phyloP scores from a whole-genome alignment of 2,329 filamentous ascomycete genomes.

The Paecilomyces formosus region DNA sequence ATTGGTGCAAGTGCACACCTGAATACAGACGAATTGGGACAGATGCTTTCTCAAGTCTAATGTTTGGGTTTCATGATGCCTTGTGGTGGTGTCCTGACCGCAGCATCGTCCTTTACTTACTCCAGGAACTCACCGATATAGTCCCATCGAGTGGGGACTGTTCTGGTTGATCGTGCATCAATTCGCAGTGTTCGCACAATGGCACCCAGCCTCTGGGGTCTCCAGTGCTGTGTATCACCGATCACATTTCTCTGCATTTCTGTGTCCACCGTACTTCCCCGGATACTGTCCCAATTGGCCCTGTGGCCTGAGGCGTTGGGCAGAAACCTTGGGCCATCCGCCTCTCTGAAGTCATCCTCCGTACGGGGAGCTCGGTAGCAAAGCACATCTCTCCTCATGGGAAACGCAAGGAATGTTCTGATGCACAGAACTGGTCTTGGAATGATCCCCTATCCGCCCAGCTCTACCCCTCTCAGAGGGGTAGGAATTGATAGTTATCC shows the following conservation, averaged over 20 bases:
- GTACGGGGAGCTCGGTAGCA: not conserved
- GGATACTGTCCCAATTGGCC: conserved; percentile 2
- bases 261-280: conserved; percentile 2
- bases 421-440: not conserved
- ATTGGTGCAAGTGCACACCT: not conserved
- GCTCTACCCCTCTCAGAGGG: not conserved
- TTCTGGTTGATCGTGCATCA: conserved; percentile 7
- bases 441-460: not conserved
- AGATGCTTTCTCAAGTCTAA: not conserved
- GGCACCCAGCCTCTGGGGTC: conserved; percentile 1
- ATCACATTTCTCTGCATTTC: conserved; percentile 5
- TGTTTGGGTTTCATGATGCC: not conserved
- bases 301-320: conserved; percentile 6
- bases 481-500: not conserved
- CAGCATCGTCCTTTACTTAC: not conserved
- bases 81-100: not conserved
- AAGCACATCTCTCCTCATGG: not conserved
- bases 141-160: not conserved
- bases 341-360: not conserved
- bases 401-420: not conserved
- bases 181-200: conserved; percentile 3
- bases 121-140: not conserved
- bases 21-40: not conserved
- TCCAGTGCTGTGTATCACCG: conserved; percentile 3
- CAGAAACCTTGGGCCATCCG: conserved; percentile 2